Percentiles rank a stretch among this genome's conserved stretches.
Evolutionary conservation across 2,329 filamentous ascomycete genomes (phyloP).

Genomic region (Seiridium unicorne): DNA sequence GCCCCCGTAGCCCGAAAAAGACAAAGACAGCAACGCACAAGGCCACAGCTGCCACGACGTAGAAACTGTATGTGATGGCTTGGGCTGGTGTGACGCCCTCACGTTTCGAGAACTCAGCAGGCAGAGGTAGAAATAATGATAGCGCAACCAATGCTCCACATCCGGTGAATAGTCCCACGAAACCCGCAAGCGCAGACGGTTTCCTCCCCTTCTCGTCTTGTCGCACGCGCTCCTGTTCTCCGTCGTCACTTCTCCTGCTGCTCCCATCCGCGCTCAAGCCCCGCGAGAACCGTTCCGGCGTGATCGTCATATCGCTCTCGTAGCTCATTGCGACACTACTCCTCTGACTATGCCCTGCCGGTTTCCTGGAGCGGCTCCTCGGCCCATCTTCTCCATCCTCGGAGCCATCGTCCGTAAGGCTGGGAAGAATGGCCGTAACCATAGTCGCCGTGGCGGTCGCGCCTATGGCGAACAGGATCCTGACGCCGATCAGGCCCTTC

Average conservation of each 20-base stretch:
- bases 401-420: constrained; percentile 58
- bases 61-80: constrained; percentile 82
- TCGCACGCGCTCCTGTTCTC: constrained; percentile 12
- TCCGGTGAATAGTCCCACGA: constrained; percentile 90
- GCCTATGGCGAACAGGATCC: constrained; percentile 85
- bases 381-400: constrained; percentile 19
- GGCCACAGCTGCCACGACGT: constrained; percentile 75
- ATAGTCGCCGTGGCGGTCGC: constrained; percentile 92
- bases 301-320: constrained; percentile 74
- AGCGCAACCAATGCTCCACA: constrained; percentile 87
- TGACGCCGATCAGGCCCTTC: constrained; percentile 79
- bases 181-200: constrained; percentile 70
- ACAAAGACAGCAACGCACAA: constrained; percentile 72
- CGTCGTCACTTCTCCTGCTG: constrained; percentile 11
- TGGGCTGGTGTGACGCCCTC: constrained; percentile 69
- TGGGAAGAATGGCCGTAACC: constrained; percentile 92
- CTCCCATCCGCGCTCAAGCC: constrained; percentile 17
- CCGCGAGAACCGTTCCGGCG: constrained; percentile 57
- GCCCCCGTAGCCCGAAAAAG: constrained; percentile 69
- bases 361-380: constrained; percentile 29
- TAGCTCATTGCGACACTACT: constrained; percentile 65
- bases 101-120: constrained; percentile 71
- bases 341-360: constrained; percentile 36
- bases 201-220: constrained; percentile 35
- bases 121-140: constrained; percentile 79